Base-by-base conservation (phyloP, 805 yeast species). In the Pichia deserticola region DNA sequence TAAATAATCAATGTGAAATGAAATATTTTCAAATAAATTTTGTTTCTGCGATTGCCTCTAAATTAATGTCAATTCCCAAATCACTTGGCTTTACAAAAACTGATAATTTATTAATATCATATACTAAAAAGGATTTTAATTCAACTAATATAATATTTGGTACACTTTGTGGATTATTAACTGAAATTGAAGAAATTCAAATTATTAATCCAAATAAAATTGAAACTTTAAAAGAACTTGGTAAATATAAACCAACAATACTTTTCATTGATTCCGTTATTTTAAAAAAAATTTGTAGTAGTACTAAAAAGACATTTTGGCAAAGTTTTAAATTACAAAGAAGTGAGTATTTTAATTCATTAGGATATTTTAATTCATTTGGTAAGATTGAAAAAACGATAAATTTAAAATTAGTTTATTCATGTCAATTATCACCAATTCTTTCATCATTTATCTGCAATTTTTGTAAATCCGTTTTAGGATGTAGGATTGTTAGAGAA, bases 401-500 rank as follows among this genome's bases (percentile, higher is more conserved):
- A n/a, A 49, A 62, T 0, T 55, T 76, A 45, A 69, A 82, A 45
- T 62, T 79, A 12, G 57, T 77, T 5, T 78, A 75, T 52, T 51
- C 75, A 3, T 52, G 53, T 12, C 59, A 58, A 33, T 45, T 61
- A 12, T 28, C 27, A 4, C 47, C 41, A 15, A 47, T 56, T 2
- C 49, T 59, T 6, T 52, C 59, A 7, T 54, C 65, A 1, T 42
- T 44, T 7, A 49, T 57, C 5, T 59, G 57, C 45, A 81, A 77
- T 46, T 51, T 59, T 4, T 48, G 77, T 7, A 70, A 82, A 48
- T 70, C 81, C 0, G 46, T 71, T 1, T 61, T 76, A 5, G 78
- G 78, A 2, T 55, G 79, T 1, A 68, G 88, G 51, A 65, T 82
- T 0, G 68, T 84, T 1, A 62, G 68, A 15, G 89, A 85, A 57